Base-by-base conservation (phyloP, 805 yeast genomes). In the Pichia scutulata region DNA sequence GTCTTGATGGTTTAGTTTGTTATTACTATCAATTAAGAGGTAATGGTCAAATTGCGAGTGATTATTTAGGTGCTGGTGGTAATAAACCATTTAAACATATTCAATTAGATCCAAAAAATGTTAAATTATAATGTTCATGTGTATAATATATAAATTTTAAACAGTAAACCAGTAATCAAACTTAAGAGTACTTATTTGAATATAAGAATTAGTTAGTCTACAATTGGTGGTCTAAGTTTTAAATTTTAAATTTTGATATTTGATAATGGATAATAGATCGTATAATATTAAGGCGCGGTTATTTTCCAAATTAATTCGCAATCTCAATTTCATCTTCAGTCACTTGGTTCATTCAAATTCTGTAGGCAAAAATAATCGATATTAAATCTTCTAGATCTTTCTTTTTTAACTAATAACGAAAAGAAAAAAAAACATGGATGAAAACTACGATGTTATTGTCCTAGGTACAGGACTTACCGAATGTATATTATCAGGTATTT, bases 391-490 rank as follows among this genome's bases (percentile, higher is more conserved):
- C 14, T 30, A 14, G 3, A 30, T 13, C 36, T 13, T 14, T 33
- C 12, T 13, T 7, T 16, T 3, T 7, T 19, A 33, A 33, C n/a
- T 33, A 33, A 10, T 13, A 16, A n/a, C 26, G 36, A 28, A 24
- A 6, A 24, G 8, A 24, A 28, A 28, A 28, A 10, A 7, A 12
- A 59, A 37, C 24, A 89, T 93, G 96, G 98, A 93, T 70, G 97
- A 90, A 70, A 81, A 87, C 57, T 93, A 90, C 80, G 99, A 93
- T 73, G 97, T 92, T 54, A 92, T 93, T 59, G 97, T 92, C 25
- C 77, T 92, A 53, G 99, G 98, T 80, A 53, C 70, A 10, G 99
- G 99, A n/a, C 77, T 93, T 56, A 92, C 97, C 43, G 99, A 93
- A 69, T 93, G 99, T 73, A 85, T 93, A 53, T 77, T 93, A 43